Evolutionary conservation across 345 rosid genomes (phyloP), one percentile per base, ranked within the genome.

Genomic region (Aethionema arabicum): DNA sequence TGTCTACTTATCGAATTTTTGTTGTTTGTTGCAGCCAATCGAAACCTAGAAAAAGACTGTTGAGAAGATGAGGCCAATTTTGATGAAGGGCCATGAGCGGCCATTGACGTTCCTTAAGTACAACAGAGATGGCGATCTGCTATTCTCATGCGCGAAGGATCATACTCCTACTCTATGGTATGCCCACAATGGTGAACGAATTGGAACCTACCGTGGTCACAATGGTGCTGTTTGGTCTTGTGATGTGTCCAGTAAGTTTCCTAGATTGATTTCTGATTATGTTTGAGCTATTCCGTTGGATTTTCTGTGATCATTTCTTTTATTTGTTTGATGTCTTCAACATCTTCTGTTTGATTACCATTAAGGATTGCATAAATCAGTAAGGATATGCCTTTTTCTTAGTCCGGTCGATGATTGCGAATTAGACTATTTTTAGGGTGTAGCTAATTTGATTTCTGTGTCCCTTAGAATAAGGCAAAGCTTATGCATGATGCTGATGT

Each of bases 41-140:
- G 59, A n/a, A 16, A 32, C 16, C 7, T 13, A 30, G 56, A 15
- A 41, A 11, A 40, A 36, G 11, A 10, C 8, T 7, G 59, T 15
- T 14, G 2, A 70, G 10, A 46, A 59, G 62, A 93, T 90, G 97
- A 82, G 99, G 71, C 99, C 99, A 52, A 93, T 87, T 7, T 64
- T 90, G 85, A 87, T 93, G 96, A 90, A 89, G 75, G 98, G 98
- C 64, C 98, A 92, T 65, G 97, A 92, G 70, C 85, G 99, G 83
- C 97, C 99, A 32, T 73, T 90, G 51, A 93, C 97, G 33, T 93
- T 85, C 63, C 77, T 93, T 2, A 86, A 83, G 71, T 90, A 93
- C 78, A 93, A 93, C 74, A 79, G 82, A 66, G 99, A 90, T 21
- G 99, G 96, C 0, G 97, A 93, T 74, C 85, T 93, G 14, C 79